Percentiles rank a stretch among this genome's conserved stretches.
phyloP scores from a whole-genome alignment of 2,329 filamentous ascomycete genomes.

The Tolypocladium guangdongense region DNA sequence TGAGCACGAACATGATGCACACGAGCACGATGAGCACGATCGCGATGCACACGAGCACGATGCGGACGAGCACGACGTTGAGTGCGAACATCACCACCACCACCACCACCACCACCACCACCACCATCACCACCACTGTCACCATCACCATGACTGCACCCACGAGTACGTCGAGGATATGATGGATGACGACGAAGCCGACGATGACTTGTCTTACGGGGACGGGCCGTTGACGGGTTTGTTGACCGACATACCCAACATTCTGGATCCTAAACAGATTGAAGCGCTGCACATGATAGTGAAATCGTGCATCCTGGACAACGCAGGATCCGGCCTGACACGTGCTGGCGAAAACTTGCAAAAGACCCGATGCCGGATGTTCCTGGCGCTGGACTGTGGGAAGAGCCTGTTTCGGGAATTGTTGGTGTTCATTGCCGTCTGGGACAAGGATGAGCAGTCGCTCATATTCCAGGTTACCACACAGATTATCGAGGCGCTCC shows the following conservation, averaged over 20 bases:
- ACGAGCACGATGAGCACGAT: conserved; percentile 24
- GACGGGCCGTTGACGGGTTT: conserved; percentile 73
- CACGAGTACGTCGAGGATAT: conserved; percentile 41
- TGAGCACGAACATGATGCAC: neutral
- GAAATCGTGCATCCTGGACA: conserved; percentile 85
- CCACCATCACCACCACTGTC: conserved; percentile 23
- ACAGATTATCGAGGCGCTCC: conserved; percentile 87
- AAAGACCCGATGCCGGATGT: conserved; percentile 78
- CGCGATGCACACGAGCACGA: conserved; percentile 30
- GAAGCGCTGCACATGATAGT: conserved; percentile 96
- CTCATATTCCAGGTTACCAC: conserved; percentile 95
- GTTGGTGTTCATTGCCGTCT: conserved; percentile 91
- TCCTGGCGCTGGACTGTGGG: conserved; percentile 82
- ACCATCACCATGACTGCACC: conserved; percentile 24
- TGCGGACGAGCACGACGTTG: conserved; percentile 17
- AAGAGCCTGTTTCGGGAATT: conserved; percentile 83
- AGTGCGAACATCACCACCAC: conserved; percentile 13
- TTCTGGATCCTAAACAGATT: conserved; percentile 87
- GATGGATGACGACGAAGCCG: conserved; percentile 56
- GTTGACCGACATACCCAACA: conserved; percentile 87
- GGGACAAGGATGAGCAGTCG: conserved; percentile 88
- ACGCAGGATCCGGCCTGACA: conserved; percentile 59
- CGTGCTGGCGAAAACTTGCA: conserved; percentile 71
- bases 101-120: conserved; percentile 17
- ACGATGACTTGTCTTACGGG: conserved; percentile 69